phyloP scores from a whole-genome alignment of 1,139 yeast species.

The Kodamaea plutei region DNA sequence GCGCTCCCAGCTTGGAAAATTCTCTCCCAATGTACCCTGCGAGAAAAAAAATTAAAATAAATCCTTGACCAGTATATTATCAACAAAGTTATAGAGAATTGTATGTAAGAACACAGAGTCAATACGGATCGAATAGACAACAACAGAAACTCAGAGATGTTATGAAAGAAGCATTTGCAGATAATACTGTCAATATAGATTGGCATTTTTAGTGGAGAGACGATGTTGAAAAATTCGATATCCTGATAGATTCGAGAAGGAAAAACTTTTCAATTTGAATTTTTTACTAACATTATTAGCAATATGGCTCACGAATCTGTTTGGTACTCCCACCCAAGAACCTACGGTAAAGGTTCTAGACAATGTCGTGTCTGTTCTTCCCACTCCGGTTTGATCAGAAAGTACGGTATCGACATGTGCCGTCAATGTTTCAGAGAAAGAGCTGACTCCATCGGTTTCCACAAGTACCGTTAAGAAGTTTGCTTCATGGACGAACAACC shows the following conservation, averaged over 20 bases:
- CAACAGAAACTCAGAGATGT: too few species aligned
- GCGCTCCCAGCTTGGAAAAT: conserved; percentile 5
- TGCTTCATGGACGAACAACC: too few species aligned
- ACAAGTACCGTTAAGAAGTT: conserved; percentile 84
- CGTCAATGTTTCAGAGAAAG: conserved; percentile 99
- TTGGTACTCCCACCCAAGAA: conserved; percentile 99
- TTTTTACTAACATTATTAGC: conserved; percentile 24
- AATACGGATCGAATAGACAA: too few species aligned
- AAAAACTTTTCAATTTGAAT: background rate
- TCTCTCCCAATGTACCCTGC: conserved; percentile 2
- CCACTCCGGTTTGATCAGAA: conserved; percentile 99
- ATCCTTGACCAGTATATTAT: too few species aligned
- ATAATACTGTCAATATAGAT: background rate
- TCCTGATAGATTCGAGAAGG: too few species aligned
- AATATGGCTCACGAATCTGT: conserved; percentile 99
- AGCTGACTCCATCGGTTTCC: conserved; percentile 98
- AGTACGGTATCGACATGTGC: conserved; percentile 99
- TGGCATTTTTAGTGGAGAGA: too few species aligned
- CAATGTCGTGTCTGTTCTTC: conserved; percentile 99
- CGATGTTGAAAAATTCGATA: too few species aligned
- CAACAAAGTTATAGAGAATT: conserved; percentile 15
- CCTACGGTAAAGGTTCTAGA: conserved; percentile 99
- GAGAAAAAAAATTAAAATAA: conserved; percentile 8
- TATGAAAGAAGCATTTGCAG: background rate
- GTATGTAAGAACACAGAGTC: conserved; percentile 12